phyloP scores from a whole-genome alignment of 2,329 filamentous ascomycete genomes.

The Leptographium lundbergii region DNA sequence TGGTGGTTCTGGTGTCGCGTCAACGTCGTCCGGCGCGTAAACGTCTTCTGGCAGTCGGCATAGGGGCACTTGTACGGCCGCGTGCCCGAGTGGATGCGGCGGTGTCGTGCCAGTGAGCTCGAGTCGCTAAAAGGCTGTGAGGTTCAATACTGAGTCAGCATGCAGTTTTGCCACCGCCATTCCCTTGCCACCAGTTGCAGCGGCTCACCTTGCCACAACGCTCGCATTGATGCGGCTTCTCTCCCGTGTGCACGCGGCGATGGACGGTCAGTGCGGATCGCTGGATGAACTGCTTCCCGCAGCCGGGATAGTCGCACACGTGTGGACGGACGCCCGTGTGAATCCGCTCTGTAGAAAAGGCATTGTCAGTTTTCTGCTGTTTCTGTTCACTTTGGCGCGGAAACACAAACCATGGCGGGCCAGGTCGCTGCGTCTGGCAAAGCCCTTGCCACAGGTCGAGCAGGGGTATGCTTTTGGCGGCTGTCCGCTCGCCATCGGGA shows the following conservation, averaged over 20 bases:
- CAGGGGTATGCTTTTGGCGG: conserved; percentile 66
- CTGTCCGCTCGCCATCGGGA: conserved; percentile 10
- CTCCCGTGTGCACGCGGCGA: conserved; percentile 87
- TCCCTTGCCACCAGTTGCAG: neutral
- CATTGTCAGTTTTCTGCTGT: neutral
- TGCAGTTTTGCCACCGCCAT: neutral
- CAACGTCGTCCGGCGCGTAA: conserved; percentile 86
- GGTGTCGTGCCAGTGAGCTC: conserved; percentile 83
- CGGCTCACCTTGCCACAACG: conserved; percentile 77
- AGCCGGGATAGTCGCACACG: conserved; percentile 77
- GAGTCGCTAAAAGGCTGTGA: conserved; percentile 86
- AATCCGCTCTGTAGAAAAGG: conserved; percentile 60
- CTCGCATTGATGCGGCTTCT: conserved; percentile 97
- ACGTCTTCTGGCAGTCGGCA: conserved; percentile 96
- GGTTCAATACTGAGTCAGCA: neutral
- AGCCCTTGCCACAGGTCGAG: conserved; percentile 79
- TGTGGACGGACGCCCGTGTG: conserved; percentile 86
- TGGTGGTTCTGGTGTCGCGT: conserved; percentile 95
- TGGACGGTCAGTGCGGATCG: conserved; percentile 91
- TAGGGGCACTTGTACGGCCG: conserved; percentile 96
- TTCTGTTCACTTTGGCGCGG: neutral
- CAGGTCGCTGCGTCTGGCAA: conserved; percentile 86
- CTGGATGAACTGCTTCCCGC: conserved; percentile 95
- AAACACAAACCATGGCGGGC: conserved; percentile 71
- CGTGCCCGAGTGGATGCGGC: conserved; percentile 90